Conservation (phyloP, 129 eudicot species). For the Apium graveolens region DNA sequence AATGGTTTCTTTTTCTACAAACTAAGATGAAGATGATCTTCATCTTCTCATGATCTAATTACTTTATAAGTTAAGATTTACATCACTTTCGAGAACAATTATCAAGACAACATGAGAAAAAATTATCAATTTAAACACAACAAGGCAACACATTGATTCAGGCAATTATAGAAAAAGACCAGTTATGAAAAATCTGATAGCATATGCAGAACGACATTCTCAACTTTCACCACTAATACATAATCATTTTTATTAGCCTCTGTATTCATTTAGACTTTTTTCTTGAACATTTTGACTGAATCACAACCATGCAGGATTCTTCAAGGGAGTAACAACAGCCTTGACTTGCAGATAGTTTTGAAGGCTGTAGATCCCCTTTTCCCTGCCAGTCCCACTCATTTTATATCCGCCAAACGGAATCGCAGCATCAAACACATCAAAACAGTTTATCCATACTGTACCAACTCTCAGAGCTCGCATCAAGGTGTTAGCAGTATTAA, state of each 20-base stretch:
- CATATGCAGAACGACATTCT: background rate
- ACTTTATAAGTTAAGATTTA: too few species aligned
- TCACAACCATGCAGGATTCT: constrained; percentile 9
- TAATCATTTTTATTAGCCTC: background rate
- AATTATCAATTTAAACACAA: background rate
- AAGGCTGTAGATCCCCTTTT: constrained; percentile 34
- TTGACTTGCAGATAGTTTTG: constrained; percentile 3
- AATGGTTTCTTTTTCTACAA: too few species aligned
- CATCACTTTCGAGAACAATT: too few species aligned
- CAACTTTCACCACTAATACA: background rate
- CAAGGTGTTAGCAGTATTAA: constrained; percentile 44
- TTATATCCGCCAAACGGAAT: constrained; percentile 53
- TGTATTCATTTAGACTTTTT: background rate
- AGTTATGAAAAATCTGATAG: background rate
- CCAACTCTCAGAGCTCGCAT: constrained; percentile 41
- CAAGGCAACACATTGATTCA: background rate
- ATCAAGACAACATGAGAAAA: background rate
- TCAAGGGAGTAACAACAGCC: constrained; percentile 13
- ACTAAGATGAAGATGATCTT: too few species aligned
- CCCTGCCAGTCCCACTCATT: constrained; percentile 55
- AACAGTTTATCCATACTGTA: constrained; percentile 53
- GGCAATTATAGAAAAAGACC: background rate
- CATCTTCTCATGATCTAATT: too few species aligned
- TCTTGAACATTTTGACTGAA: background rate
- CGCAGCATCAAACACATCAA: constrained; percentile 38